Percentiles rank a stretch among this genome's conserved stretches.
Evolutionary conservation across 257 asterid genomes (phyloP).

Genomic region (Buddleja alternifolia): DNA sequence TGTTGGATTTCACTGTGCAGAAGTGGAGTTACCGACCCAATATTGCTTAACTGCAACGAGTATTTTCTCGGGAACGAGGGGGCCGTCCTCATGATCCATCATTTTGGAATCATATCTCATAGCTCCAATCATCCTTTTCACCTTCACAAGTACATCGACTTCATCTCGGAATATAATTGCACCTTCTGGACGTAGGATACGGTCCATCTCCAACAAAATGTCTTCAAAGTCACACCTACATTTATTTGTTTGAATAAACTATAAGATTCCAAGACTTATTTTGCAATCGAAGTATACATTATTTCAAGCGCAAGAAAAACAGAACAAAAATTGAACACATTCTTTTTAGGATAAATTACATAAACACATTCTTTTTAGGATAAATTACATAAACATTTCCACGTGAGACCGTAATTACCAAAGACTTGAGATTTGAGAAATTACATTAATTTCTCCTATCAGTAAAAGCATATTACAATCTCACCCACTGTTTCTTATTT

Average conservation of each 20-base stretch:
- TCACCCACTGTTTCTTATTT: too few relatives aligned
- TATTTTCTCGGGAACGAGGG: constrained; percentile 83
- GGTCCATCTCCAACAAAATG: constrained; percentile 92
- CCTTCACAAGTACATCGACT: constrained; percentile 84
- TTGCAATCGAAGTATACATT: neutral
- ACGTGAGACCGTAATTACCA: too few relatives aligned
- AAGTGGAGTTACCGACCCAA: constrained; percentile 89
- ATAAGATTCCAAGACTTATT: neutral
- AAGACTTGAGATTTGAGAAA: too few relatives aligned
- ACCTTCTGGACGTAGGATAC: constrained; percentile 93
- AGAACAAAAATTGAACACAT: neutral
- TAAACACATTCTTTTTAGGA: too few relatives aligned
- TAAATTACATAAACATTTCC: too few relatives aligned
- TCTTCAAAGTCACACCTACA: constrained; percentile 82
- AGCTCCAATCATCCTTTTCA: constrained; percentile 74
- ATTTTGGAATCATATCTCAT: constrained; percentile 81
- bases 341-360: neutral
- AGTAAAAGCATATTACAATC: too few relatives aligned
- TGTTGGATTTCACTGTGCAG: constrained; percentile 45
- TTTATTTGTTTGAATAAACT: constrained; percentile 6
- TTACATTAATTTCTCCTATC: too few relatives aligned
- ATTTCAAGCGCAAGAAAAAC: neutral
- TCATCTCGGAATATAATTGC: constrained; percentile 87
- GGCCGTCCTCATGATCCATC: constrained; percentile 95
- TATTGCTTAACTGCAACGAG: constrained; percentile 85